Evolutionary conservation across 441 rosid species (phyloP).

Genomic region (Viola pubescens): DNA sequence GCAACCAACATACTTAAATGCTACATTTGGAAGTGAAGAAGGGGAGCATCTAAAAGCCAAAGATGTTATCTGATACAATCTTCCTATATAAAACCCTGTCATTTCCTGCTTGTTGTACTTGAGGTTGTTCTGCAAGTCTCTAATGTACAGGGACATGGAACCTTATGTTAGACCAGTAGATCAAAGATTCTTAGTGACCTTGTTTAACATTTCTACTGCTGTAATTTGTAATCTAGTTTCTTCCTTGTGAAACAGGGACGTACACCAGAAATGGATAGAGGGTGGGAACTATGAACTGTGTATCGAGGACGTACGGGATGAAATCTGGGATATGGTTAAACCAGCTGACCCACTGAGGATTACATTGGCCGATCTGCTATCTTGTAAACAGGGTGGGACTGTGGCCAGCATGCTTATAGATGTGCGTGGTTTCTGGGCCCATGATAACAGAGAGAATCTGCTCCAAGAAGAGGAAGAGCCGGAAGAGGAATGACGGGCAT

Average conservation of each 20-base stretch:
- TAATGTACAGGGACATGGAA: constrained; percentile 46
- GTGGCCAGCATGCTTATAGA: constrained; percentile 97
- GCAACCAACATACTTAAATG: constrained; percentile 3
- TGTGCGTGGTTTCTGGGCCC: constrained; percentile 99
- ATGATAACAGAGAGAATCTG: constrained; percentile 93
- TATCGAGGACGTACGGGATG: constrained; percentile 94
- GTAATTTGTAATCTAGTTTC: neutral
- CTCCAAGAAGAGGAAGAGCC: constrained; percentile 99
- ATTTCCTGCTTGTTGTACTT: constrained; percentile 75
- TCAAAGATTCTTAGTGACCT: neutral
- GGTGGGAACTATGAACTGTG: constrained; percentile 97
- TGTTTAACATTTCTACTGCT: neutral
- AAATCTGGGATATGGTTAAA: constrained; percentile 99
- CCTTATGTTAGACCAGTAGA: neutral
- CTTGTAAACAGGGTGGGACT: constrained; percentile 94
- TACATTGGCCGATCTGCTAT: constrained; percentile 60
- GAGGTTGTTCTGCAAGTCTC: constrained; percentile 71
- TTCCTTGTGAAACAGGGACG: constrained; percentile 53
- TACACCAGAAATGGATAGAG: constrained; percentile 97
- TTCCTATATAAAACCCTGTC: constrained; percentile 75
- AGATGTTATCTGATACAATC: constrained; percentile 88
- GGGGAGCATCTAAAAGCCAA: constrained; percentile 69
- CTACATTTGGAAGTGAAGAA: constrained; percentile 78
- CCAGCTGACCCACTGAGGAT: constrained; percentile 74
- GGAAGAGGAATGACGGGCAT: constrained; percentile 57